Evolutionary conservation across 2,329 filamentous ascomycete species (phyloP).

Genomic region (Cladosporium sp.): DNA sequence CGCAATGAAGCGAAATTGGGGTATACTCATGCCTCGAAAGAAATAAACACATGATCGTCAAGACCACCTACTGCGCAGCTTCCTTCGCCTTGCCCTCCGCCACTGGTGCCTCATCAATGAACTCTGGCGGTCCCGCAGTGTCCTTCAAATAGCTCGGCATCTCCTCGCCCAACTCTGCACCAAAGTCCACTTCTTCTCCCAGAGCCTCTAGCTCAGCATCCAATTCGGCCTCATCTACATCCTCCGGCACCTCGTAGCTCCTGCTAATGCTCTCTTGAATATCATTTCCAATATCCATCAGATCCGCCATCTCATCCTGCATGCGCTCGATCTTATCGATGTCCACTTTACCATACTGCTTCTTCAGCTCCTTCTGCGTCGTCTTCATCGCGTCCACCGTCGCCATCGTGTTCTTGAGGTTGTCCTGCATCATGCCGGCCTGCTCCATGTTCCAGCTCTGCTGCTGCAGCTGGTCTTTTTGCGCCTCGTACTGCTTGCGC

Average conservation of each 20-base stretch:
- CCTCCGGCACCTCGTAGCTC: constrained; percentile 92
- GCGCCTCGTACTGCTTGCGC: constrained; percentile 88
- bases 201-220: constrained; percentile 95
- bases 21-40: constrained; percentile 4
- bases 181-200: constrained; percentile 89
- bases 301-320: constrained; percentile 98
- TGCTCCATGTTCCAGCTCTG: constrained; percentile 99
- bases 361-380: constrained; percentile 86
- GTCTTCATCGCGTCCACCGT: constrained; percentile 97
- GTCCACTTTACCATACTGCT: constrained; percentile 96
- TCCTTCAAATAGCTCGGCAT: constrained; percentile 88
- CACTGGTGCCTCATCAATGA: constrained; percentile 83
- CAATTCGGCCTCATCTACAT: constrained; percentile 93
- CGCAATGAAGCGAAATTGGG: not conserved
- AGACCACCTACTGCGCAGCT: constrained; percentile 28
- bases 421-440: constrained; percentile 97
- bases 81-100: constrained; percentile 33
- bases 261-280: constrained; percentile 92
- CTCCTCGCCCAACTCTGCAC: constrained; percentile 59
- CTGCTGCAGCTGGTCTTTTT: constrained; percentile 88
- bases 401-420: constrained; percentile 97
- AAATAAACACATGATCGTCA: not conserved
- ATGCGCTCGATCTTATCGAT: constrained; percentile 96
- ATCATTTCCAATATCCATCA: constrained; percentile 97
- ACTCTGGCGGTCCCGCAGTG: constrained; percentile 68